Conservation (phyloP, 192 early-diverging fungal genomes). For the Umbelopsis sp. region DNA sequence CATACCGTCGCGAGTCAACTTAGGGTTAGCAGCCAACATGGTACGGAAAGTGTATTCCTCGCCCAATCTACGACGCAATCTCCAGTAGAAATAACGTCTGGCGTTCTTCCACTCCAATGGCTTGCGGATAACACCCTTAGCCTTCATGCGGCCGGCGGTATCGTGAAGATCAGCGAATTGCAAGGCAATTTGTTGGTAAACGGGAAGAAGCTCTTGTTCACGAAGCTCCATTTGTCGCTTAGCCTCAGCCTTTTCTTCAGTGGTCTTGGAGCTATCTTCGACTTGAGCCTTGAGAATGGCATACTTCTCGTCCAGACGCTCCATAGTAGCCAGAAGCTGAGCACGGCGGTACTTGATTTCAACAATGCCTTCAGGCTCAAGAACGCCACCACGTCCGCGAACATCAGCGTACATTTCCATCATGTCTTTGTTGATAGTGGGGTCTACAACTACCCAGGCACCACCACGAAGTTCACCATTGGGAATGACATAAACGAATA, state of each 20-base stretch:
- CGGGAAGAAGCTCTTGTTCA: conserved; percentile 84
- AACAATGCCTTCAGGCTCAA: conserved; percentile 97
- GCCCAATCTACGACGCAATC: conserved; percentile 77
- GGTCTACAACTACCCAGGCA: conserved; percentile 97
- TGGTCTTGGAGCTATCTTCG: conserved; percentile 50
- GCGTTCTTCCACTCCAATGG: conserved; percentile 79
- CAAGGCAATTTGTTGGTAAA: conserved; percentile 91
- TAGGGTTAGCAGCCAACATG: conserved; percentile 51
- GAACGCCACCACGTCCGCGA: conserved; percentile 88
- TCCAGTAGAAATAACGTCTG: conserved; percentile 92
- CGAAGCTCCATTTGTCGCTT: conserved; percentile 78
- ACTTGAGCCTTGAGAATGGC: conserved; percentile 69
- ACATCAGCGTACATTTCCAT: conserved; percentile 99
- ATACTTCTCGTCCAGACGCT: conserved; percentile 85
- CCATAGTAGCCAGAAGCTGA: conserved; percentile 91
- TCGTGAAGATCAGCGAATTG: conserved; percentile 99
- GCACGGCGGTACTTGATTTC: conserved; percentile 98
- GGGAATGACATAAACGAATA: conserved; percentile 94
- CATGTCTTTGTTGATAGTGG: conserved; percentile 93
- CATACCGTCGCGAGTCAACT: conserved; percentile 57
- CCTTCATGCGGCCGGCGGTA: conserved; percentile 91
- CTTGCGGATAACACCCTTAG: conserved; percentile 87
- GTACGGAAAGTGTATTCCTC: conserved; percentile 78
- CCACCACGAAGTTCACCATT: conserved; percentile 97
- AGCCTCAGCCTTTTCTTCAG: conserved; percentile 65